Evolutionary conservation across 352 stramenopile species (phyloP), one percentile per base, ranked within the genome.

Genomic region (Globisporangium barbulae): DNA sequence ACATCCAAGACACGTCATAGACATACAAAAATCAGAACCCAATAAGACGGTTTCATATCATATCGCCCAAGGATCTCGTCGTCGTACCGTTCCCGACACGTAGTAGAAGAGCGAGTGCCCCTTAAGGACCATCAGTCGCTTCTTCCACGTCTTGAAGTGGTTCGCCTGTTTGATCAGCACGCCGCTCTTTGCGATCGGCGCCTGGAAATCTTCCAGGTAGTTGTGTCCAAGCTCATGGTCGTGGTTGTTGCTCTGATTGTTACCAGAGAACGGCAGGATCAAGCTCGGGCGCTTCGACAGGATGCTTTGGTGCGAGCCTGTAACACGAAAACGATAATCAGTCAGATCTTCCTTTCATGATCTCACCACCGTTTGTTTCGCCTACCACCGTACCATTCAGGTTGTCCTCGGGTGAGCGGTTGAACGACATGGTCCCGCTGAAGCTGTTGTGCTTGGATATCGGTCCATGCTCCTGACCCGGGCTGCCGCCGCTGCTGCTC

Each of bases 121-220:
- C 64, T 91, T 92, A 15, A 94, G 79, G 72, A 94, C 85, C 86
- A 94, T 94, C 22, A 93, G 78, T 1, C 86, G 83, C 65, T 94
- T 94, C 65, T 94, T 94, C 86, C 86, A 94, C 52, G 85, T 94
- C 70, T 94, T 94, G 50, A 94, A 88, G 68, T 94, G 86, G 62
- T 94, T 92, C 2, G 84, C 85, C 70, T 94, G 86, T 52, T 94
- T 94, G 63, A 93, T 91, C 21, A 94, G 75, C 66, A 94, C 86
- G 42, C 86, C 85, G 25, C 81, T 91, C 74, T 93, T 91, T 57
- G 84, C 86, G 55, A 91, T 91, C 25, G 81, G 81, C 58, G 84
- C 83, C 65, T 93, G 84, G 63, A 93, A 93, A 72, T 92, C 83
- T 44, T 87, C 78, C 57, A 88, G 59, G 65, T 92, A 92, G 56